Conservation (phyloP, 805 yeast genomes). For the Hanseniaspora thailandica region DNA sequence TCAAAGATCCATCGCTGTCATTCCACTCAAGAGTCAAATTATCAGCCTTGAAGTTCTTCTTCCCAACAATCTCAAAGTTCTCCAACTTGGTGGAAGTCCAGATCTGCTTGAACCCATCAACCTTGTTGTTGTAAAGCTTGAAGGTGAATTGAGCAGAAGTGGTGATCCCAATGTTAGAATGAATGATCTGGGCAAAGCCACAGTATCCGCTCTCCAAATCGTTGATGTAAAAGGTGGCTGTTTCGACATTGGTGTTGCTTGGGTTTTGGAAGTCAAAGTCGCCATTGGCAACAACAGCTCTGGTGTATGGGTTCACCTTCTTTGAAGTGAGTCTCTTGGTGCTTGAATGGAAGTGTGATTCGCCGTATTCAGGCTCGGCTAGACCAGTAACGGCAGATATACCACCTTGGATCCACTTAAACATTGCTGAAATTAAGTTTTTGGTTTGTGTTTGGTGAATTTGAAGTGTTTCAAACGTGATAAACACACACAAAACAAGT, state of each 20-base stretch:
- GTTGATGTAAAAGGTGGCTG: constrained; percentile 81
- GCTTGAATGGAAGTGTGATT: constrained; percentile 81
- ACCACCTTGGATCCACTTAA: constrained; percentile 75
- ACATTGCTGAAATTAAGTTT: constrained; percentile 31
- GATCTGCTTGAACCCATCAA: constrained; percentile 33
- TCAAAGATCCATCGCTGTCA: constrained; percentile 41
- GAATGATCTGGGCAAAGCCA: constrained; percentile 91
- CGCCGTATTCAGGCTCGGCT: constrained; percentile 94
- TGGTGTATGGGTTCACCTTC: constrained; percentile 39
- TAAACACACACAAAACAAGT: too few relatives aligned
- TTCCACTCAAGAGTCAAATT: constrained; percentile 50
- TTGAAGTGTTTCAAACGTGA: too few relatives aligned
- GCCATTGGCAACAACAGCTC: constrained; percentile 42
- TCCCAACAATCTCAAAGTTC: constrained; percentile 53
- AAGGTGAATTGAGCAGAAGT: constrained; percentile 91
- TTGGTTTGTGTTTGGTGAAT: too few relatives aligned
- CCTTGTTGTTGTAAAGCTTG: constrained; percentile 45
- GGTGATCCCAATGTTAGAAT: constrained; percentile 80
- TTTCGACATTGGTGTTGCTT: constrained; percentile 79
- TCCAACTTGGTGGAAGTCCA: constrained; percentile 92
- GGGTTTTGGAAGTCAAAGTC: constrained; percentile 74
- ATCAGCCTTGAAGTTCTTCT: constrained; percentile 71
- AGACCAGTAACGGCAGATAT: constrained; percentile 92
- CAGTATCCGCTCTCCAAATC: constrained; percentile 48
- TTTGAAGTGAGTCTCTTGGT: constrained; percentile 39